Base-by-base conservation (phyloP, 352 stramenopile species). In the Peronospora tabacina region DNA sequence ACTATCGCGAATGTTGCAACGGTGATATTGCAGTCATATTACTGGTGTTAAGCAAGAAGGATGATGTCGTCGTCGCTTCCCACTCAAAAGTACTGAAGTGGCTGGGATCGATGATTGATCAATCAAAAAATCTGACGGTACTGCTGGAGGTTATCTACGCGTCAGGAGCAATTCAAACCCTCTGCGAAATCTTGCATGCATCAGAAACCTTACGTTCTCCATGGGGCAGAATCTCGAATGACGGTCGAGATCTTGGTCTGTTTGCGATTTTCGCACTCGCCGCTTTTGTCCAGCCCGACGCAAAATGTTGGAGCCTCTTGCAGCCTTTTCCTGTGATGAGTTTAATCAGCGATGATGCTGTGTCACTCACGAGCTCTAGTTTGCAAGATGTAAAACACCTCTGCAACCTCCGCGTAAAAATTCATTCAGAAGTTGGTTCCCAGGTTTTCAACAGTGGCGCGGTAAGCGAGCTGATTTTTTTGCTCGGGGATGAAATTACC, bases 71-170 rank as follows among this genome's bases (percentile, higher is more conserved):
- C 1, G 52, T 54, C 11, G 54, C 37, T 2, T 66, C 59, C 12
- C 70, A 80, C 22, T 78, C 70, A 0, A 84, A 87, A 49, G 63
- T 61, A 0, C 58, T 92, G 6, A 92, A 92, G 37, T 92, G 82
- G 82, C 55, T 92, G 0, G 82, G 82, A 15, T 77, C 66, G 6
- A 86, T 88, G 68, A 67, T 90, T 3, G 75, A 88, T 64, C 61
- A 64, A 13, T 82, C 80, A 0, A 60, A 55, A 9, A 63, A 83
- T 52, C 34, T 90, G 6, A 76, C 68, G 0, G 56, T 62, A 12
- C 53, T 88, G 4, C 40, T 90, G 6, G 72, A 87, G 43, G 61
- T 86, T 43, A 62, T 87, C 0, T 66, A 71, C 20, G 41, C 65
- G 4, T 88, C 76, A 0, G 71, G 71, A 15, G 55, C 86, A 8